These are phyloP conservation scores for Elongisporangium anandrum DNA, from an alignment of 352 stramenopile genomes.

Conservation along the genomic window DNA sequence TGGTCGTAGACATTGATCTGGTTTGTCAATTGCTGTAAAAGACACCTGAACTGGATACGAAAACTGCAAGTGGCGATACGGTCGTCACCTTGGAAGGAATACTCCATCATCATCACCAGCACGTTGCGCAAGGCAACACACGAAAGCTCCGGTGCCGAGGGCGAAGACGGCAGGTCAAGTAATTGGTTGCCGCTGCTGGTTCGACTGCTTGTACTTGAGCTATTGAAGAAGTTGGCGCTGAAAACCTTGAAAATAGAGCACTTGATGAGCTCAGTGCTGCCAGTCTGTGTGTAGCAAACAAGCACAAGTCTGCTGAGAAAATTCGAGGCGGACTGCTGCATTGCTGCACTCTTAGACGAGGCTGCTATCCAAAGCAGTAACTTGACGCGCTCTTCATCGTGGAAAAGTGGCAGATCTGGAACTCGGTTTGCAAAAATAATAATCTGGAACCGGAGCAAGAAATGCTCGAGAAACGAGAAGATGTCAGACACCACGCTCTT, in stretches of 20 bases:
- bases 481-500: constrained; percentile 40
- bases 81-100: constrained; percentile 11
- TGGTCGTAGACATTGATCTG: constrained; percentile 59
- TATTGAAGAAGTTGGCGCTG: constrained; percentile 38
- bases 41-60: constrained; percentile 35
- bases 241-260: constrained; percentile 41
- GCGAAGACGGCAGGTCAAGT: background rate
- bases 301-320: constrained; percentile 45
- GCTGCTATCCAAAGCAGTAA: constrained; percentile 46
- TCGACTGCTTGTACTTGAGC: background rate
- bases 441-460: constrained; percentile 45
- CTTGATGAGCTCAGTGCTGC: constrained; percentile 55
- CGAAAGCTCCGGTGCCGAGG: constrained; percentile 14
- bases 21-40: constrained; percentile 42
- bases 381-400: constrained; percentile 46
- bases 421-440: constrained; percentile 54
- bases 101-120: constrained; percentile 51
- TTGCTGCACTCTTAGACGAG: constrained; percentile 18
- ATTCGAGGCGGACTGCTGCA: constrained; percentile 28
- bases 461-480: constrained; percentile 42
- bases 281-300: constrained; percentile 58
- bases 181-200: background rate
- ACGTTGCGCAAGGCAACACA: constrained; percentile 31
- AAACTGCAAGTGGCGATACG: constrained; percentile 22
- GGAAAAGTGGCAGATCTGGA: constrained; percentile 33